Evolutionary conservation across 2,329 filamentous ascomycete species (phyloP).

Genomic region (Fusarium clavum): DNA sequence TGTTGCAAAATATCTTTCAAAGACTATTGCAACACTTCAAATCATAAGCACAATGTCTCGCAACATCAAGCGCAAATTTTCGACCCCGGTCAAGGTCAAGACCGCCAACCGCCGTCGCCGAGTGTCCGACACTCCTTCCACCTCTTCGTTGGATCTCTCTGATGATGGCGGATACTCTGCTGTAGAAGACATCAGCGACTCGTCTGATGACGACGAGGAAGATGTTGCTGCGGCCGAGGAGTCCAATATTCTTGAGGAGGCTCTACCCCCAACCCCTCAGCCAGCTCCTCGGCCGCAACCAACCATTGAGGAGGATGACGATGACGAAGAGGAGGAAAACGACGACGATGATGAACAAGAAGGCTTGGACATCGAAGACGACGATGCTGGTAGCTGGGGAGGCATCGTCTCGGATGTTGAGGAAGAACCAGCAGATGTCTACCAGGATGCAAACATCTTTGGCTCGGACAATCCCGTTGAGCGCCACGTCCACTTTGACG

Average conservation of each 20-base stretch:
- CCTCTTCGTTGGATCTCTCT: constrained; percentile 69
- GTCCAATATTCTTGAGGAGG: constrained; percentile 72
- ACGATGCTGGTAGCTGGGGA: constrained; percentile 65
- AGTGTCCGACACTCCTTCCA: constrained; percentile 62
- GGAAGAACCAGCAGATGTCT: constrained; percentile 58
- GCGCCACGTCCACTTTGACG: constrained; percentile 80
- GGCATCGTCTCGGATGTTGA: constrained; percentile 64
- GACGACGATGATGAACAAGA: constrained; percentile 55
- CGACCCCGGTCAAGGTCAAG: constrained; percentile 58
- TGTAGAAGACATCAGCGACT: constrained; percentile 83
- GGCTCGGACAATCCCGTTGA: constrained; percentile 56
- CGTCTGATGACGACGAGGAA: constrained; percentile 81
- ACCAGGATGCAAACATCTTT: constrained; percentile 55
- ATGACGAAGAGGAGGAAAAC: constrained; percentile 55
- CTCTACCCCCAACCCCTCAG: constrained; percentile 51
- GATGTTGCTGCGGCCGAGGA: constrained; percentile 84
- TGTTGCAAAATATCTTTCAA: background rate
- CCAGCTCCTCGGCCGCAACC: constrained; percentile 64
- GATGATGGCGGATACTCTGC: constrained; percentile 80
- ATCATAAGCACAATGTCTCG: constrained; percentile 59
- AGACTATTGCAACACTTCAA: background rate
- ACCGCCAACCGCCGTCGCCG: constrained; percentile 58
- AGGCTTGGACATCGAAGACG: constrained; percentile 55
- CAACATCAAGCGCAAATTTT: constrained; percentile 63
- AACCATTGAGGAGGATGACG: constrained; percentile 51